Evolutionary conservation across 805 yeast genomes (phyloP), one percentile per base, ranked within the genome.

Genomic region (Ascoidea rubescens): DNA sequence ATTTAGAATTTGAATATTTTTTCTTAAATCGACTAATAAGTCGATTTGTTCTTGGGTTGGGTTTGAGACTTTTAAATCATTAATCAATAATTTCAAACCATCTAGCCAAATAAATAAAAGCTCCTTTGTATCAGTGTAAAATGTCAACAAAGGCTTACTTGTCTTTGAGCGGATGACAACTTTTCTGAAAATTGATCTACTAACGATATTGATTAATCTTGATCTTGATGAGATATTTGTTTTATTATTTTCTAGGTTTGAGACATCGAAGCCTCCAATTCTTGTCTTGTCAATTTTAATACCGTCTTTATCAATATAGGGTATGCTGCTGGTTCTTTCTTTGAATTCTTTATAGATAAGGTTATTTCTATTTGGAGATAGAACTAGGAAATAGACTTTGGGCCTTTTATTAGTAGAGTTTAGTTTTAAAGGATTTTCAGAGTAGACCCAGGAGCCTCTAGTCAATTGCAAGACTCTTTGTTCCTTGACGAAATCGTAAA

Each of bases 371-470:
- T 84, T 82, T 10, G 90, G 85, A 2, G 90, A 81, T 47, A 86
- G 65, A 7, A 79, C 69, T 49, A 83, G 71, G 61, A 76, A 85
- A 62, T 73, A 80, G 54, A 71, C 71, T 56, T 72, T 74, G 8
- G 70, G 69, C 43, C 60, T 55, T 43, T 57, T 60, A 59, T 57
- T 46, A 53, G 53, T 8, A 51, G 47, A 48, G 14, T 37, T 37
- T 10, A 37, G 8, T 4, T 37, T 37, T 14, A 37, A 55, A 21
- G 84, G 88, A 51, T 73, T 68, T 44, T 80, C 83, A 1, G 82
- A 74, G 61, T 72, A 83, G 12, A 84, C 90, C 95, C 95, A 87
- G 1, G 85, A 75, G 1, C 96, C 96, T 59, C 76, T 80, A 31
- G 87, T 79, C 49, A 87, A 66, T 60, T 80, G 82, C 53, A 84